Evolutionary conservation across 2,329 filamentous ascomycete genomes (phyloP).

Genomic region (Aspergillus fructus): DNA sequence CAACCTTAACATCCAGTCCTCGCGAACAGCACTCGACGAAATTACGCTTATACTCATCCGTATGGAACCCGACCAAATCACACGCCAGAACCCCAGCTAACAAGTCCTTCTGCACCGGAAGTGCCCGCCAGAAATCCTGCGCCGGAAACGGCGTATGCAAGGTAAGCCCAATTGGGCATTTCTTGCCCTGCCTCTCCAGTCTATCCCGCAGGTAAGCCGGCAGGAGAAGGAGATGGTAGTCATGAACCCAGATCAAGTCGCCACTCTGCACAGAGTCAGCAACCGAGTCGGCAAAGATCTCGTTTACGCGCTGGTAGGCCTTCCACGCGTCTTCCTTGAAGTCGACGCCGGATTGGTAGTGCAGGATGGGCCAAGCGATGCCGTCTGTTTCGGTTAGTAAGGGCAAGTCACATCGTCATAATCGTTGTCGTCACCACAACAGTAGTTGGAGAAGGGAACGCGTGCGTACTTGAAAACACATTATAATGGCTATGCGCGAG

Average conservation of each 20-base stretch:
- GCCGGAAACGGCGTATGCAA: constrained; percentile 92
- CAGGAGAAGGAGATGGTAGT: constrained; percentile 95
- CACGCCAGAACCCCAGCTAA: constrained; percentile 80
- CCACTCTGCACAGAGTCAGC: constrained; percentile 78
- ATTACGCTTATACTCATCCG: constrained; percentile 92
- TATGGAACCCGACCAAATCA: constrained; percentile 94
- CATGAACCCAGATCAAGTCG: constrained; percentile 91
- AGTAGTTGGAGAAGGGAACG: background rate
- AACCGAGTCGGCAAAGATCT: constrained; percentile 81
- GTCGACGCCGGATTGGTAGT: constrained; percentile 93
- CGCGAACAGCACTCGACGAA: constrained; percentile 80
- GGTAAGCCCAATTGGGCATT: constrained; percentile 94
- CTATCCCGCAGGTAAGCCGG: constrained; percentile 79
- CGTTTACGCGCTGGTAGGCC: constrained; percentile 85
- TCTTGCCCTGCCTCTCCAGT: constrained; percentile 57
- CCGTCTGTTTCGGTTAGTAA: constrained; percentile 59
- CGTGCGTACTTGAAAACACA: constrained; percentile 78
- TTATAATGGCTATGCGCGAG: constrained; percentile 93
- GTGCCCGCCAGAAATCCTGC: constrained; percentile 86
- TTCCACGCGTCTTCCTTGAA: constrained; percentile 88
- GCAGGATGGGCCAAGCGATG: constrained; percentile 94
- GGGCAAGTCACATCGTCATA: no score
- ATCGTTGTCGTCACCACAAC: background rate
- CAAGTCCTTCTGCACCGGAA: constrained; percentile 82
- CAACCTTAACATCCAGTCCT: constrained; percentile 62